Evolutionary conservation across 2,329 filamentous ascomycete genomes (phyloP).

Genomic region (Ceratocystis eucalypticola): DNA sequence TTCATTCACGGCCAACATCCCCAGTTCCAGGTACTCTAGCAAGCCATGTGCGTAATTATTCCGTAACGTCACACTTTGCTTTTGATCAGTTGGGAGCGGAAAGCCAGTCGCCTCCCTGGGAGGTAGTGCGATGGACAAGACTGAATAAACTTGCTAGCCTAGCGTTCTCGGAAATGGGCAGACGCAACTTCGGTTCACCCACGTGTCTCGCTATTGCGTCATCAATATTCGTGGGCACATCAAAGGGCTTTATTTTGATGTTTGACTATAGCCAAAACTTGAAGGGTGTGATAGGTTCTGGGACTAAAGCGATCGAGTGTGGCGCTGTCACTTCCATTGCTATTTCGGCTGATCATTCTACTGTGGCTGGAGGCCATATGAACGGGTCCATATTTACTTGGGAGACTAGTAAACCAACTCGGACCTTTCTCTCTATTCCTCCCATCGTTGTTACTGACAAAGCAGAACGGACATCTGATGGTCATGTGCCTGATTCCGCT

Average conservation of each 20-base stretch:
- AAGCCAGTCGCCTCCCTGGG: constrained; percentile 73
- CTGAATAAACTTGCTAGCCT: constrained; percentile 79
- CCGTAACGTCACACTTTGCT: constrained; percentile 56
- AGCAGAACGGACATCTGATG: constrained; percentile 45
- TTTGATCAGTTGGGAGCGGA: constrained; percentile 52
- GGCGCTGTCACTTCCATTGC: constrained; percentile 77
- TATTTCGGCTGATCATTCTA: constrained; percentile 85
- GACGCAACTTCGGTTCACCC: constrained; percentile 79
- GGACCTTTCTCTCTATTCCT: constrained; percentile 78
- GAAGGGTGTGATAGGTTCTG: constrained; percentile 84
- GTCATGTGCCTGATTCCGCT: constrained; percentile 63
- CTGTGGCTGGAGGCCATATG: constrained; percentile 77
- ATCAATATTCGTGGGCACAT: constrained; percentile 78
- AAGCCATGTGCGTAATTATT: constrained; percentile 69
- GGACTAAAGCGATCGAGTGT: constrained; percentile 86
- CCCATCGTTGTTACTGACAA: constrained; percentile 56
- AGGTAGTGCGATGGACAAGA: constrained; percentile 92
- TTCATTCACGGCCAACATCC: constrained; percentile 56
- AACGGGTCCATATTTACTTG: constrained; percentile 92
- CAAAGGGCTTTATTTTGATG: constrained; percentile 84
- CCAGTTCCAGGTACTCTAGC: constrained; percentile 53
- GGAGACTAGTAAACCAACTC: constrained; percentile 71
- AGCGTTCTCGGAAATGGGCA: constrained; percentile 83
- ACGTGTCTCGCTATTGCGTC: constrained; percentile 83
- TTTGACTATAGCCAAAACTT: constrained; percentile 97